Percentiles rank a stretch among this genome's conserved stretches.
phyloP scores from a whole-genome alignment of 2,329 filamentous ascomycete genomes.

The Sporothrix globosa region DNA sequence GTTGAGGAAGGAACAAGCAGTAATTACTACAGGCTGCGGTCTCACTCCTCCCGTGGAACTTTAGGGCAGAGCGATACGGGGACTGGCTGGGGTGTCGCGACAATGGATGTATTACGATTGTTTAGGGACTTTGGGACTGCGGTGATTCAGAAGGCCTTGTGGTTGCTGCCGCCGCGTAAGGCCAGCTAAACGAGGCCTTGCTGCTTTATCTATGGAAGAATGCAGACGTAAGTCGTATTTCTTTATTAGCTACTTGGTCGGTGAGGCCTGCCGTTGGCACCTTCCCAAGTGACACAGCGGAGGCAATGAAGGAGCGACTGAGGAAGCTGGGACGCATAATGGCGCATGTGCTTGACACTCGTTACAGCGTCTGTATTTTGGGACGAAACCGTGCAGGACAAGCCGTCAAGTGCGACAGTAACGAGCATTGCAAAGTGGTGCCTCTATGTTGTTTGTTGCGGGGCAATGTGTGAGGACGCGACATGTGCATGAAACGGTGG shows the following conservation, averaged over 20 bases:
- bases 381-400: conserved; percentile 11
- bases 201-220: no score
- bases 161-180: background rate
- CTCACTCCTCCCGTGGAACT: conserved; percentile 5
- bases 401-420: background rate
- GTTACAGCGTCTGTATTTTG: background rate
- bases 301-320: background rate
- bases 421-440: background rate
- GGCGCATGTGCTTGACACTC: background rate
- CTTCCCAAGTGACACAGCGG: background rate
- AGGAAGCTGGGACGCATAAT: background rate
- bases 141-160: background rate
- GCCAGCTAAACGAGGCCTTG: background rate
- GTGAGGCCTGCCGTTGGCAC: conserved; percentile 1
- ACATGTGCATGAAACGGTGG: conserved; percentile 1
- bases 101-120: background rate
- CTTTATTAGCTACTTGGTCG: background rate
- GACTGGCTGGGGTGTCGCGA: background rate
- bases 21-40: background rate
- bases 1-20: conserved; percentile 2
- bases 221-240: background rate
- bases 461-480: conserved; percentile 4
- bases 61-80: background rate
- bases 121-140: no score
- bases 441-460: background rate